Evolutionary conservation across 495 filamentous ascomycete species (phyloP), one percentile per base, ranked within the genome.

Genomic region (Parmelia sp.): DNA sequence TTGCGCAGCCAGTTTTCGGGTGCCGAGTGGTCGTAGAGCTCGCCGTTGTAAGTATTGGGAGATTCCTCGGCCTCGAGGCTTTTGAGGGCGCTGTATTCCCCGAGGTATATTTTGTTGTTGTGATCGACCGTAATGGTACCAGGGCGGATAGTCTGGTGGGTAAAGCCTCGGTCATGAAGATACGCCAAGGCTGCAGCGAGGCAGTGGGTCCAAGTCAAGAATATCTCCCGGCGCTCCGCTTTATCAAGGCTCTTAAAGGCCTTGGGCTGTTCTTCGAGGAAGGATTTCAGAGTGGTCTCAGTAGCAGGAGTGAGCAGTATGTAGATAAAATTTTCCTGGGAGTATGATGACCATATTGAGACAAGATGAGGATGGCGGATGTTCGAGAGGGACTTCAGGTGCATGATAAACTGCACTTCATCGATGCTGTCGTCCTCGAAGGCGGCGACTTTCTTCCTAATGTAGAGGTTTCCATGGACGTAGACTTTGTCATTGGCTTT

Each of bases 161-260:
- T 78, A 47, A 90, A 81, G 19, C 87, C 88, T 63, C 82, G 82
- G 36, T 81, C 81, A 74, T 96, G 91, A 3, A 96, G 79, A 72
- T 84, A 90, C 53, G 87, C 85, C 29, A 96, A 71, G 14, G 88
- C 89, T 66, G 91, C 88, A 0, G 84, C 80, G 3, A 97, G 81
- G 71, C 93, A 96, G 73, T 92, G 90, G 47, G 93, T 84, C 92
- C 93, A 96, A 67, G 88, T 86, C 69, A 96, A 79, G 21, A 96
- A 73, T 4, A 87, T 78, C 37, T 80, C 75, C 36, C 88, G 83
- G 35, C 90, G 84, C n/a, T 84, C 81, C 62, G 84, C 78, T 71
- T 95, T 96, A 4, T 85, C 71, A 4, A 96, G 76, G 4, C 81
- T 81, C 71, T 92, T 92, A 76, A 92, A 84, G 8, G 76, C 75